Evolutionary conservation across 2,329 filamentous ascomycete genomes (phyloP), one percentile per base, ranked within the genome.

Genomic region (Diaporthe sp.): DNA sequence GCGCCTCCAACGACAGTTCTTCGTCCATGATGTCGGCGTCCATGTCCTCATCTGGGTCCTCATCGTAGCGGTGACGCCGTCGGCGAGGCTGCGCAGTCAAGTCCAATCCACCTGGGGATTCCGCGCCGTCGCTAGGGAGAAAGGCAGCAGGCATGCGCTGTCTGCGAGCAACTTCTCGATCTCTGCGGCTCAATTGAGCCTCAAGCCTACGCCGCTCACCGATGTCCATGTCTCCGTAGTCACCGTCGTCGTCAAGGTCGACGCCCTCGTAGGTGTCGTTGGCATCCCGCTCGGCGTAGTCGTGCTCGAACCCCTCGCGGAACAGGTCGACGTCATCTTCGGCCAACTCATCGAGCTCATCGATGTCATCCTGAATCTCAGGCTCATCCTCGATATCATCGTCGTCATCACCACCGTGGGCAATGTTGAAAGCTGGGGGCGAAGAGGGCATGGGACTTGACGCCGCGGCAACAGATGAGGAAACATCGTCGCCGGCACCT

Each of bases 21-120:
- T 98, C 96, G 78, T 97, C 94, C 94, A 98, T 96, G 78, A 98
- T 95, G 81, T 98, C 95, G 65, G 94, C 94, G 75, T 93, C 94
- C 92, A 98, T 95, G 77, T 96, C 94, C 79, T 98, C 96, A 79
- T 98, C 96, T 17, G 93, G 92, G 55, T 98, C 95, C 85, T 99
- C 97, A 78, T 99, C 97, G 82, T 98, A 99, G 80, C 94, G 92
- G 84, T 97, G 94, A 79, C 97, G 92, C 71, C 95, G 92, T 79
- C 96, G 92, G 73, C 96, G 92, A 31, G 94, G 95, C 83, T 98
- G 95, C 37, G 93, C 92, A 31, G 95, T 95, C 31, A 98, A 88
- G 82, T 98, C 96, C 77, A 96, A 89, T 74, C 97, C 91, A 68
- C 92, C 94, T 6, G 65, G 65, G 65, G 65, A 70, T 78, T 97